Base-by-base conservation (phyloP, 2,329 filamentous ascomycete species). In the Tolypocladium sp. region DNA sequence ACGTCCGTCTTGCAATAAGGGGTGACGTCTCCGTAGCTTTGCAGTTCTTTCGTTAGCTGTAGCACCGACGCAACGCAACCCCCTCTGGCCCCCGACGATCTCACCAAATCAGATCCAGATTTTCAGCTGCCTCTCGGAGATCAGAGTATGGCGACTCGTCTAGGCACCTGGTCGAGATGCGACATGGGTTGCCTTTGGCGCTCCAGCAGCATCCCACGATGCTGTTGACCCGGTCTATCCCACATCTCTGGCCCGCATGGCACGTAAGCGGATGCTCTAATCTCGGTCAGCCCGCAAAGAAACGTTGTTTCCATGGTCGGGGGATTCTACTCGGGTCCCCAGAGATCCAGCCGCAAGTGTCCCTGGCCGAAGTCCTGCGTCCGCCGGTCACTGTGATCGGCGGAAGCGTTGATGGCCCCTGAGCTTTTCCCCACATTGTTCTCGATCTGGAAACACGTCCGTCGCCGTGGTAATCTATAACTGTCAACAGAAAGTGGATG, bases 1-100 rank as follows among this genome's bases (percentile, higher is more conserved):
- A 65, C 58, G 51, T 67, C 58, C 33, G 65, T 67, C 58, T 67
- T 64, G 57, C 64, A 67, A 49, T 63, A 65, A 2, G 64, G 64
- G 5, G 61, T 57, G 17, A 55, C 54, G 15, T 42, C 42, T 37
- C 20, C 56, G 15, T 56, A 57, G 51, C 59, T 55, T 10, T 6
- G 38, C 30, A 40, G 20, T 22, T 10, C 12, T 3, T 22, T n/a
- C 20, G 49, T 52, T 7, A 35, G 20, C 49, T 22, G 3, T 10
- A 8, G 17, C 10, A 35, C 17, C 49, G 49, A 52, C 30, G 49
- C 17, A 33, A 5, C 4, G 3, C 17, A 27, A 4, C 33, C 20
- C 44, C 4, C 8, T 3, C 13, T 25, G 5, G 20, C 17, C 15
- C 22, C n/a, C 4, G 22, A 20, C 4, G 13, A 41, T 55, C 61